Base-by-base conservation (phyloP, 352 stramenopile species). In the Nothophytophthora sp. region DNA sequence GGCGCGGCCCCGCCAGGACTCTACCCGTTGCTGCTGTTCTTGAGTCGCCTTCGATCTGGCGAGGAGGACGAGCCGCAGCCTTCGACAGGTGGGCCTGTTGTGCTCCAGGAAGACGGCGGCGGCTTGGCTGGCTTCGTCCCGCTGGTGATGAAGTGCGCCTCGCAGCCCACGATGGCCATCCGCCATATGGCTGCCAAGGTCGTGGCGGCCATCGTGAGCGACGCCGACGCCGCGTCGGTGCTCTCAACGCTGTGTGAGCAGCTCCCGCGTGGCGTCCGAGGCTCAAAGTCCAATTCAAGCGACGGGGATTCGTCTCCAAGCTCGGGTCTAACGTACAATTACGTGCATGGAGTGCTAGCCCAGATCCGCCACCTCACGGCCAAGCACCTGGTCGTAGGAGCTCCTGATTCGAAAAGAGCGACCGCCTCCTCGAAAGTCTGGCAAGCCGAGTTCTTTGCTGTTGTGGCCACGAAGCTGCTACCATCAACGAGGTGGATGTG, bases 131-230 rank as follows among this genome's bases (percentile, higher is more conserved):
- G 50, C 30, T 92, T 95, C 33, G 58, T 90, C 12, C 83, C 83
- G 15, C 67, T 91, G 7, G 74, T 93, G 13, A 59, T 84, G 25
- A 57, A 74, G 44, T 93, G 86, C 49, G 81, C 81, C 11, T 76
- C 63, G 29, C 76, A 92, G 32, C 68, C 73, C 5, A 82, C 82
- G n/a, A 83, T 88, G 52, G 67, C 85, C 27, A 86, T 90, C 29
- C 83, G 83, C 15, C 63, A 87, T 23, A 95, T 95, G 79, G 77
- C 86, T 29, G 81, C 81, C 0, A 73, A 84, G 42, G 86, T 89
- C n/a, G 45, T 95, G 22, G 83, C 76, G 1, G 58, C 78, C 8
- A 91, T 95, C 29, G 63, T 89, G 3, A 72, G 63, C 13, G 67
- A 86, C 25, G 62, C 64, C n/a, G 63, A 88, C 37, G 74, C 75